phyloP scores from a whole-genome alignment of 2,329 filamentous ascomycete genomes.

The Colletotrichum phormii region DNA sequence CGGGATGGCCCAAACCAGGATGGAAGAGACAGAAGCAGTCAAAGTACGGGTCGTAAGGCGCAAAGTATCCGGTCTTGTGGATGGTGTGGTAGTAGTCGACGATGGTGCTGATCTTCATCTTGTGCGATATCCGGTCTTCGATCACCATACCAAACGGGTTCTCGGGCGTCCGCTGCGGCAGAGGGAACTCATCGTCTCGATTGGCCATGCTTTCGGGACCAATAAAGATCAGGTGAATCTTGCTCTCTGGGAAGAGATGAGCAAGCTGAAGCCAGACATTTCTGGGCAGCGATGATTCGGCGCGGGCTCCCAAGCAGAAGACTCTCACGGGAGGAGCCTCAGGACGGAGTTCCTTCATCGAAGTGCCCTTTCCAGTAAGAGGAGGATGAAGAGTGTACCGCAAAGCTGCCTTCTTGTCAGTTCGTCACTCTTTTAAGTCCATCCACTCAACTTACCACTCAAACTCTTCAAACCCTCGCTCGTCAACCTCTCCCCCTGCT shows the following conservation, averaged over 20 bases:
- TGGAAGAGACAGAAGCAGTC: constrained; percentile 98
- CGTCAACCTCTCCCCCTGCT: constrained; percentile 80
- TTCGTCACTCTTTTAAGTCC: neutral
- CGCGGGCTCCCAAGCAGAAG: constrained; percentile 93
- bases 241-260: constrained; percentile 94
- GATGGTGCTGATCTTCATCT: constrained; percentile 96
- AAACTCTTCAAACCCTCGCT: constrained; percentile 93
- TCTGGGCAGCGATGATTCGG: constrained; percentile 95
- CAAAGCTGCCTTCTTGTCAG: constrained; percentile 68
- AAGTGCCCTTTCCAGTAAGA: constrained; percentile 77
- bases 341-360: constrained; percentile 82
- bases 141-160: constrained; percentile 97
- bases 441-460: constrained; percentile 72
- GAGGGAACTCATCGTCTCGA: constrained; percentile 90
- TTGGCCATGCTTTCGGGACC: constrained; percentile 97
- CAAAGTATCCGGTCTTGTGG: constrained; percentile 89
- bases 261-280: constrained; percentile 94
- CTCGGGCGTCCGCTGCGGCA: constrained; percentile 83
- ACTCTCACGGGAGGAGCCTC: constrained; percentile 90
- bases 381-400: constrained; percentile 95
- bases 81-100: constrained; percentile 99
- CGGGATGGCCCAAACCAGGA: constrained; percentile 93
- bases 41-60: constrained; percentile 97
- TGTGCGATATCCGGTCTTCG: constrained; percentile 88
- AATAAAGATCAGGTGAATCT: constrained; percentile 92